phyloP scores from a whole-genome alignment of 495 filamentous ascomycete species.

The Daldinia bambusicola region DNA sequence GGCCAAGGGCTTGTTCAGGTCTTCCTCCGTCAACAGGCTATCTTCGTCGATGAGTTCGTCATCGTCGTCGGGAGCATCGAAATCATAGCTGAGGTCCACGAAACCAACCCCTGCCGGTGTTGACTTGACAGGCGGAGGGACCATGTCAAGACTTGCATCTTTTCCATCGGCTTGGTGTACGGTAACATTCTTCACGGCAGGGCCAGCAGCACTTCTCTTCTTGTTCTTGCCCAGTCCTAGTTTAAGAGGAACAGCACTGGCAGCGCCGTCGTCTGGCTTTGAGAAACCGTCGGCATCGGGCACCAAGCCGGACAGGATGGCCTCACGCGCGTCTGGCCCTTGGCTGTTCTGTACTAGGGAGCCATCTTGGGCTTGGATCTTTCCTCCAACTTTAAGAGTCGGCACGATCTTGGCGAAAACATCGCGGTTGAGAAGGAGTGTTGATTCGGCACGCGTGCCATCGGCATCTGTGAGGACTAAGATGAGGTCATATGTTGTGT shows the following conservation, averaged over 20 bases:
- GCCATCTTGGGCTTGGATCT: constrained; percentile 75
- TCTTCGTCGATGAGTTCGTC: constrained; percentile 92
- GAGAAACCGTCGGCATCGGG: constrained; percentile 69
- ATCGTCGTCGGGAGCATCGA: constrained; percentile 69
- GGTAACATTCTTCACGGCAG: constrained; percentile 32
- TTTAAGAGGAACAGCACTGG: constrained; percentile 70
- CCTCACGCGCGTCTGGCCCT: constrained; percentile 68
- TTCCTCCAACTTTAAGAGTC: constrained; percentile 76
- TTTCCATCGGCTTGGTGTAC: constrained; percentile 39
- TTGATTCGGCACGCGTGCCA: constrained; percentile 67
- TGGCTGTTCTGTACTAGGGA: constrained; percentile 59
- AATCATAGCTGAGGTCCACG: constrained; percentile 74
- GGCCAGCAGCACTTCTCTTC: constrained; percentile 53
- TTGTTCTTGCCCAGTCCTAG: constrained; percentile 75
- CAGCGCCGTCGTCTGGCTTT: constrained; percentile 74
- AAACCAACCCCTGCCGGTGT: constrained; percentile 74
- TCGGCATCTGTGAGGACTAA: constrained; percentile 84
- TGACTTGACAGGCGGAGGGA: constrained; percentile 47
- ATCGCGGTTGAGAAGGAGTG: constrained; percentile 68
- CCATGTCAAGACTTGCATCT: constrained; percentile 41
- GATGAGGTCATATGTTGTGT: constrained; percentile 81
- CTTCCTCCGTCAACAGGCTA: constrained; percentile 81
- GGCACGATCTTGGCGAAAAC: constrained; percentile 74
- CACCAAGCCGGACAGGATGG: constrained; percentile 83
- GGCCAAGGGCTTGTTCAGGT: constrained; percentile 74